Evolutionary conservation across 768 basidiomycete species (phyloP).

Genomic region (Hemileccinum impolitum): DNA sequence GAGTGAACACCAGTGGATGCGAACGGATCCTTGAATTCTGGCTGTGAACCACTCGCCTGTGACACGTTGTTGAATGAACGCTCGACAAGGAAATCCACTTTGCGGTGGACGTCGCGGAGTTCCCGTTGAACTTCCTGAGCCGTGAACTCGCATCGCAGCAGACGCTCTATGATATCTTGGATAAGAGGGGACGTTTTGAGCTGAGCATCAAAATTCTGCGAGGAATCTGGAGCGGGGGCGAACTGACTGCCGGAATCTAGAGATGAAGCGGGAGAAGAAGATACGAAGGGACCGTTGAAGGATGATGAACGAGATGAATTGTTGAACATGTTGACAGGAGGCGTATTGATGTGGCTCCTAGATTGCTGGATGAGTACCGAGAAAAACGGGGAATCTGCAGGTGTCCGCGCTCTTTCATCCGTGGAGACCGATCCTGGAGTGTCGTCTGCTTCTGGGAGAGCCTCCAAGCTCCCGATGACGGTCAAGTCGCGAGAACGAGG

Average conservation of each 20-base stretch:
- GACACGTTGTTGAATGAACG: conserved; percentile 43
- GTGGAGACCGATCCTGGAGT: conserved; percentile 35
- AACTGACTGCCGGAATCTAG: conserved; percentile 70
- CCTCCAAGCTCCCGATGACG: conserved; percentile 48
- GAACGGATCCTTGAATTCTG: conserved; percentile 86
- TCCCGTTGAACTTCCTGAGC: conserved; percentile 73
- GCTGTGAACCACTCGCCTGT: conserved; percentile 36
- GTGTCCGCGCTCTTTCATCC: conserved; percentile 25
- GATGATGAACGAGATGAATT: conserved; percentile 38
- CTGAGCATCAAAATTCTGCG: conserved; percentile 62
- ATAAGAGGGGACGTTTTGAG: conserved; percentile 74
- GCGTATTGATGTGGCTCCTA: conserved; percentile 42
- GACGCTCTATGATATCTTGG: conserved; percentile 71
- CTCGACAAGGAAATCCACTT: conserved; percentile 74
- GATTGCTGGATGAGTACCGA: conserved; percentile 36
- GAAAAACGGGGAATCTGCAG: conserved; percentile 37
- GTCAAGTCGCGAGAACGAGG: conserved; percentile 46
- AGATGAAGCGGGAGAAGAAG: conserved; percentile 77
- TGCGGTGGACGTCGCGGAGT: conserved; percentile 69
- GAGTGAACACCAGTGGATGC: conserved; percentile 40
- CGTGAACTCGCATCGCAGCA: conserved; percentile 66
- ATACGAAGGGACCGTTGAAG: conserved; percentile 47
- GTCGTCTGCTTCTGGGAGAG: conserved; percentile 55
- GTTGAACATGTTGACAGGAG: conserved; percentile 39
- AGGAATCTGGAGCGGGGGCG: conserved; percentile 44